Evolutionary conservation across 2,329 filamentous ascomycete species (phyloP), one percentile per base, ranked within the genome.

Genomic region (Aspergillus neoniger): DNA sequence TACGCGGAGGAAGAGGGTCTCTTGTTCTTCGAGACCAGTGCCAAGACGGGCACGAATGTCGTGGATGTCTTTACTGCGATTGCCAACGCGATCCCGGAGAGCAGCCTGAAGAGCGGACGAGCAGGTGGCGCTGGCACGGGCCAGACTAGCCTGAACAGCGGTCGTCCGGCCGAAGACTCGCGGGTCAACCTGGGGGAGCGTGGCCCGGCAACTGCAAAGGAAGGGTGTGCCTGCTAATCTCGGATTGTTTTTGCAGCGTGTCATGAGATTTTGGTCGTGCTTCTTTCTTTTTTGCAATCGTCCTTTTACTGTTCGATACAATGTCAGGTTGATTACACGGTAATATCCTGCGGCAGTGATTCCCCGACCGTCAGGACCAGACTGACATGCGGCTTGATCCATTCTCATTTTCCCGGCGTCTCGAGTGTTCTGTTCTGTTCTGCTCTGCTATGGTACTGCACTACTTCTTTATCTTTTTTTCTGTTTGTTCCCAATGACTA

Each of bases 1-100:
- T 99, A 98, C 78, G 95, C 95, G 7, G 93, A 98, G 68, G 94
- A 98, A 78, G 95, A 99, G 79, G 87, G 89, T 57, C 81, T 99
- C 67, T 78, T 99, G 66, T 99, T 99, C 82, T 98, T 97, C 76
- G 95, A 99, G 83, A 99, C 95, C 15, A 96, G 91, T 75, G 95
- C 95, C 51, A 99, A 99, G 87, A 95, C 92, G 4, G 95, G 95
- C 25, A 86, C 90, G 74, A 97, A 97, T 76, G 95, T 99, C 41
- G 88, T 90, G 56, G 94, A 97, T 70, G 95, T 99, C 32, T 99
- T 99, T 75, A 97, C 93, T 49, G 95, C 95, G 32, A 99, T 99
- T 74, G 95, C 95, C 62, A 98, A 98, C 74, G 92, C 93, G 43
- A 99, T 99, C 71, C 95, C 95, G 1, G 95, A 99, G 83, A 96